Base-by-base conservation (phyloP, 192 early-diverging fungal genomes). In the Umbelopsis sp. region DNA sequence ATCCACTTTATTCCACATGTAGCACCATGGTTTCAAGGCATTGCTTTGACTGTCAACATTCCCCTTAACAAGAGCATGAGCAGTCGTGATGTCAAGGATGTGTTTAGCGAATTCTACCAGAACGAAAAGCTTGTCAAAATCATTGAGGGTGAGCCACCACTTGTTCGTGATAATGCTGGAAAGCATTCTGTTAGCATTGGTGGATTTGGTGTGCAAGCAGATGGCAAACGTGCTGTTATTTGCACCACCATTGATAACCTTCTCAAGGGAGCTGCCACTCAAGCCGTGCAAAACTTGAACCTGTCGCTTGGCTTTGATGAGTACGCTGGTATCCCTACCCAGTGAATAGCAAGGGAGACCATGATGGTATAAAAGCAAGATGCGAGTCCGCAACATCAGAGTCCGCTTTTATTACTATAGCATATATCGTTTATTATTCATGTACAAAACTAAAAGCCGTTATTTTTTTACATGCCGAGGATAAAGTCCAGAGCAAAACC, bases 201-300 rank as follows among this genome's bases (percentile, higher is more conserved):
- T 44, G 98, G 96, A 10, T 98, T 98, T 75, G 93, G 88, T 33
- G 93, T 98, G 5, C 90, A 93, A 22, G 81, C 90, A 47, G 85
- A 80, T 1, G 91, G 83, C 18, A 89, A 91, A 75, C 81, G 97
- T 49, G 95, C 90, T 3, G 95, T 98, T 15, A 82, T 99, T 9
- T 89, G 93, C 25, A 91, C 92, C 11, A 97, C 96, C 2, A 91
- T 99, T 68, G 98, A 98, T 76, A 99, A 99, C 68, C 76, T 99
- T 77, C 86, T 98, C 65, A 99, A 99, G 88, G 98, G 98, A 6
- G 97, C 97, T 22, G 98, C 98, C 1, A 99, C 97, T n/a, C 98
- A 99, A 80, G 95, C 96, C 16, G 79, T 98, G 44, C 95, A 97
- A 84, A 99, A 98, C 82, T 88, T 98, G 80, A 99, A 99, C 77